Percentiles rank a stretch among this genome's conserved stretches.
phyloP scores from a whole-genome alignment of 2,329 filamentous ascomycete genomes.

The Cercospora nicotianae region DNA sequence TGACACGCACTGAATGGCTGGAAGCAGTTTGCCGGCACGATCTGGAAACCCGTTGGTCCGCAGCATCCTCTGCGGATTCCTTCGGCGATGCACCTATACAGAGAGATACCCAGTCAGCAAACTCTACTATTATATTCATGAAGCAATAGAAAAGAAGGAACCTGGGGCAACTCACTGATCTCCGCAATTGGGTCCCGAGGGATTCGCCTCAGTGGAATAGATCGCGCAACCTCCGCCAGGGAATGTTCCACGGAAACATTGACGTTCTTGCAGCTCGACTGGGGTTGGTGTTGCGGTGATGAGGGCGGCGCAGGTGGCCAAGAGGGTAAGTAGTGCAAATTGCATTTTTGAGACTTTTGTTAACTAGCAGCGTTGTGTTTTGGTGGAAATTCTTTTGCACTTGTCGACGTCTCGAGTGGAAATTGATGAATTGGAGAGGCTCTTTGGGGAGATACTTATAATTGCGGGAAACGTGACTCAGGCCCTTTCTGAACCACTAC shows the following conservation, averaged over 20 bases:
- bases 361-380: background rate
- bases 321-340: background rate
- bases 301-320: background rate
- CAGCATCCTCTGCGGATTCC: background rate
- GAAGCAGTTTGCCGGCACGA: background rate
- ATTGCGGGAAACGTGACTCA: background rate
- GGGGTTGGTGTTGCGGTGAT: background rate
- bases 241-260: background rate
- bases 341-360: background rate
- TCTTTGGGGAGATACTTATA: background rate
- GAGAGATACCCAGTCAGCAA: no score
- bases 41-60: background rate
- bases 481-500: background rate
- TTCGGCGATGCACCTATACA: background rate
- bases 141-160: background rate
- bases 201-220: background rate
- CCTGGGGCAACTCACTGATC: background rate
- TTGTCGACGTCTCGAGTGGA: no score
- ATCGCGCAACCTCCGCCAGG: background rate
- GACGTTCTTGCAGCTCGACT: background rate
- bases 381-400: background rate
- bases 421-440: background rate
- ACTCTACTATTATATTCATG: no score
- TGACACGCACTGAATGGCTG: background rate
- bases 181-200: background rate